Base-by-base conservation (phyloP, 306 rosid species). In the Trifolium pratense region DNA sequence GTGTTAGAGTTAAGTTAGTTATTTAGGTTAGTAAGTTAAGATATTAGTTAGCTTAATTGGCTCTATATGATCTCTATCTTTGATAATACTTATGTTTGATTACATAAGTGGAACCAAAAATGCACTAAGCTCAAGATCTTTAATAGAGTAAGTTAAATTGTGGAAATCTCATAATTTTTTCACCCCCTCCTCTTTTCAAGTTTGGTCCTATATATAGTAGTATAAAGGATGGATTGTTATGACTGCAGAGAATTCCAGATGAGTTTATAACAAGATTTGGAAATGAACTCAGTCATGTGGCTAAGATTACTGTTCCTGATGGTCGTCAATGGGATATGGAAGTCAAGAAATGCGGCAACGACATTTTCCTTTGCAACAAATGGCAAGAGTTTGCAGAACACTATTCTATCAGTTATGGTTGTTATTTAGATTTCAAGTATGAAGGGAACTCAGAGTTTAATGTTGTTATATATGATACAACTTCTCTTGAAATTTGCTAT, bases 401-500 rank as follows among this genome's bases (percentile, higher is more conserved):
- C 49, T 70, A 81, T 25, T 71, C 53, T 2, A 31, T 81, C 1
- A 1, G 70, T 3, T 65, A 55, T 48, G 81, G 81, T 25, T 76
- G 18, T 13, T 52, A 65, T 14, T 12, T 81, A 8, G 39, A 48
- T 46, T 81, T 81, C 51, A 52, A 31, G 20, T 80, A 70, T 25
- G 36, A 23, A 34, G 81, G 84, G 13, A 71, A 64, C 23, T 81
- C 84, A 9, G n/a, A 75, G 2, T 81, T 81, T 20, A 6, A 0
- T 36, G 84, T 76, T 34, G 17, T 70, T 5, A 75, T 80, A 58
- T 70, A 53, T 46, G 84, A 80, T 57, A 1, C 5, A 6, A 75
- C 65, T 70, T 81, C 65, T 25, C 39, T 76, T 17, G 84, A 80
- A 64, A 75, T 80, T 65, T 34, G n/a, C 43, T 75, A 80, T 65